Base-by-base conservation (phyloP, 495 filamentous ascomycete species). In the Aspergillus bridgeri region DNA sequence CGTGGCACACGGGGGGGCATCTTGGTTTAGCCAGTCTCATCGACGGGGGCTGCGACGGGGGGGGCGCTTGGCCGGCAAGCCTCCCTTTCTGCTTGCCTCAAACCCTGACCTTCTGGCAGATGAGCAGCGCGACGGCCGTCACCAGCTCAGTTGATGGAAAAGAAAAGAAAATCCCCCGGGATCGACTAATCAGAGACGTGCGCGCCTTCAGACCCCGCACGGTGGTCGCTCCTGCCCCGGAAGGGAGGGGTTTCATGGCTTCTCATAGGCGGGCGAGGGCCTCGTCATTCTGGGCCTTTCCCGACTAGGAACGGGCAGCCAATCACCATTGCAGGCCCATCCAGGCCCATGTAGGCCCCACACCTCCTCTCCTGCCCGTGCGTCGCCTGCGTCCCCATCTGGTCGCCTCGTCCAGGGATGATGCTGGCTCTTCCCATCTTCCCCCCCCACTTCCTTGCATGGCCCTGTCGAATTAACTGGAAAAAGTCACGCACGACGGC, bases 381-480 rank as follows among this genome's bases (percentile, higher is more conserved):
- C n/a, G n/a, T 47, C 15, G 18, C 44, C 21, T 47, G 55, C 57
- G 23, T 54, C 54, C 27, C 33, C 43, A 43, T 60, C 25, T 50
- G 43, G 49, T 48, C 54, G 62, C 62, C 62, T 65, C 62, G 61
- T 59, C 62, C 57, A 60, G 38, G 45, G 50, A 61, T 60, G 58
- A 58, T 64, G 53, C 56, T 53, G 22, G 27, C 55, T 57, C 52
- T 29, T 48, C 44, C 53, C 50, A 55, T 42, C 58, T 25, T 42
- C 38, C 56, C 48, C 44, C 52, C 53, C 27, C 57, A 29, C 48
- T 52, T 22, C 17, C 29, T 52, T 42, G 29, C 38, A 18, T 19
- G 11, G 38, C 9, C 19, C 22, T 22, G 50, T 52, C 29, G 13
- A 51, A 49, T 50, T 48, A 48, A 20, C 52, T 59, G 58, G 58